These are phyloP conservation scores for Fusarium sp. DNA, from an alignment of 2,329 filamentous ascomycete species.

Conservation along the genomic window DNA sequence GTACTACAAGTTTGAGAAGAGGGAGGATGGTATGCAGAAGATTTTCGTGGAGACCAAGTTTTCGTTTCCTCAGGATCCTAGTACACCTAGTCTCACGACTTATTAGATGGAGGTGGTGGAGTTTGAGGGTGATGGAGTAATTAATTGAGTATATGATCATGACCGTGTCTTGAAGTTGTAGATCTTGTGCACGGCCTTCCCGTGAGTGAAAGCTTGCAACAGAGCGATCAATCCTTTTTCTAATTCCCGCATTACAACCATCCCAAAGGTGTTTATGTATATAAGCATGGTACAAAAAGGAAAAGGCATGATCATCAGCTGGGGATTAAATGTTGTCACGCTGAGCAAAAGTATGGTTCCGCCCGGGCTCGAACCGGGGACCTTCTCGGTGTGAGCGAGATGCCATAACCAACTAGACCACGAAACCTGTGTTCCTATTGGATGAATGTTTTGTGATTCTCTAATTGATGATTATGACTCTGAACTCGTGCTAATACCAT, in stretches of 20 bases:
- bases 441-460: not conserved
- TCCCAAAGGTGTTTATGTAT: too few relatives aligned
- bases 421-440: constrained; percentile 1
- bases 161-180: not conserved
- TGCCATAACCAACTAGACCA: constrained; percentile 13
- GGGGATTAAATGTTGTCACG: accelerated
- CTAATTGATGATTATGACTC: accelerated
- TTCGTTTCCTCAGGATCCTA: constrained; percentile 57
- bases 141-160: not conserved
- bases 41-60: constrained; percentile 74
- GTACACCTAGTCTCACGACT: constrained; percentile 27
- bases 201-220: too few relatives aligned
- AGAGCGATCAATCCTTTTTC: too few relatives aligned
- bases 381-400: constrained; percentile 13
- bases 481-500: too few relatives aligned
- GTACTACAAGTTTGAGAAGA: constrained; percentile 70
- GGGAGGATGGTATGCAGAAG: constrained; percentile 82
- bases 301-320: too few relatives aligned
- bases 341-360: not conserved
- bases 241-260: too few relatives aligned
- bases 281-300: not conserved
- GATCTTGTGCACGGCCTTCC: not conserved
- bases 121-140: not conserved
- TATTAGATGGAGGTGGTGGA: constrained; percentile 15
- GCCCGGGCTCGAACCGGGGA: constrained; percentile 13